Percentiles rank a stretch among this genome's conserved stretches.
Conservation (phyloP, 2,329 filamentous ascomycete genomes). For the Podosphaera fusca region DNA sequence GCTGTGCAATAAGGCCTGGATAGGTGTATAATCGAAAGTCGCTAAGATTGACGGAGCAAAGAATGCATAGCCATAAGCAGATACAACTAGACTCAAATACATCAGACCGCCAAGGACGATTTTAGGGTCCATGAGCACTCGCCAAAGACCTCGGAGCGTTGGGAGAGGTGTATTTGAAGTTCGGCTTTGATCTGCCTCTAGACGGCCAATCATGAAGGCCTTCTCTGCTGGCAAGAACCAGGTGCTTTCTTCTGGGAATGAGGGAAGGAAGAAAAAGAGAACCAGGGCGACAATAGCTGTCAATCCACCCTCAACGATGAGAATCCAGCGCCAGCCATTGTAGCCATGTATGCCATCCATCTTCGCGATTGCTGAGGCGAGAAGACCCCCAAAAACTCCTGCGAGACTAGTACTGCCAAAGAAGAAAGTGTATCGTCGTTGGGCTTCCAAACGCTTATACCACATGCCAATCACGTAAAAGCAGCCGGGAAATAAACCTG, state of each 20-base stretch:
- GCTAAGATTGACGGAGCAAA: conserved; percentile 51
- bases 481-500: conserved; percentile 55
- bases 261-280: conserved; percentile 47
- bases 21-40: conserved; percentile 37
- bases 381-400: conserved; percentile 64
- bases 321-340: conserved; percentile 59
- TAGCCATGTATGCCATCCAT: conserved; percentile 53
- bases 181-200: conserved; percentile 44
- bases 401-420: conserved; percentile 64
- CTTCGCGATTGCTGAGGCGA: conserved; percentile 73
- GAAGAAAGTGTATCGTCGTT: conserved; percentile 84
- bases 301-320: conserved; percentile 50
- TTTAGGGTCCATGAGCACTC: conserved; percentile 51
- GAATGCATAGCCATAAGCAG: conserved; percentile 57
- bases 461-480: conserved; percentile 65
- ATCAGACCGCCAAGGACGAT: conserved; percentile 53
- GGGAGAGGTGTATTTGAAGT: conserved; percentile 39
- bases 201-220: conserved; percentile 37
- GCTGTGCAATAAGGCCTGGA: conserved; percentile 26
- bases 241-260: conserved; percentile 51
- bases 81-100: conserved; percentile 62
- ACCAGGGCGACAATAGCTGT: conserved; percentile 36
- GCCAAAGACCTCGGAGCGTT: conserved; percentile 31
- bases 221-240: conserved; percentile 54
- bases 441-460: conserved; percentile 73